Base-by-base conservation (phyloP, 306 rosid genomes). In the Phaseolus lunatus region DNA sequence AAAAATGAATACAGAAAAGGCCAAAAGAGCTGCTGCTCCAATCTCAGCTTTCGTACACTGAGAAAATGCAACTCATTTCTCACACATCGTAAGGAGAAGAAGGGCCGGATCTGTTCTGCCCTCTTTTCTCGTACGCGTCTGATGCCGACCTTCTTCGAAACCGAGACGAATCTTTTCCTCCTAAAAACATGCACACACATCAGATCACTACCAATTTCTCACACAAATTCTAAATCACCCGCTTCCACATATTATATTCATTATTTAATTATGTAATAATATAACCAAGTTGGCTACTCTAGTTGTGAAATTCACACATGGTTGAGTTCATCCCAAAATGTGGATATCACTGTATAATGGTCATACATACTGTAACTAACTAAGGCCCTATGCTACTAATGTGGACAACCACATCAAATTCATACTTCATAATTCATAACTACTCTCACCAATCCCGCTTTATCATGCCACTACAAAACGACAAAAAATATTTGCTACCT, bases 1-100 rank as follows among this genome's bases (percentile, higher is more conserved):
- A 82, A 71, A 64, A 82, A 27, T 76, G 59, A 78, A 61, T 68
- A 76, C 70, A 82, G 2, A 24, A 54, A 31, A 43, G 70, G 23
- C 49, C 78, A 53, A 77, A 77, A 82, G 58, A 41, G 45, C 45
- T 41, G 45, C 27, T 37, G 75, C 29, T 37, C 6, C n/a, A n/a
- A n/a, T n/a, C n/a, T n/a, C n/a, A n/a, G n/a, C n/a, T n/a, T n/a
- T n/a, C n/a, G n/a, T n/a, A n/a, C n/a, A n/a, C n/a, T 19, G 26
- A 20, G 67, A 70, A 66, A 50, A 50, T 50, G 62, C 20, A 19
- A 5, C 62, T 87, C 81, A 87, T 71, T 74, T 83, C 23, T 93
- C 96, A 91, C 88, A 89, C 93, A 86, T 92, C 90, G 90, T 67
- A 90, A 90, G 96, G 83, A 95, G 97, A 24, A 82, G 91, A 37